Conservation (phyloP, 805 yeast species). For the Cyberlindnera nakhonratchasimensis region DNA sequence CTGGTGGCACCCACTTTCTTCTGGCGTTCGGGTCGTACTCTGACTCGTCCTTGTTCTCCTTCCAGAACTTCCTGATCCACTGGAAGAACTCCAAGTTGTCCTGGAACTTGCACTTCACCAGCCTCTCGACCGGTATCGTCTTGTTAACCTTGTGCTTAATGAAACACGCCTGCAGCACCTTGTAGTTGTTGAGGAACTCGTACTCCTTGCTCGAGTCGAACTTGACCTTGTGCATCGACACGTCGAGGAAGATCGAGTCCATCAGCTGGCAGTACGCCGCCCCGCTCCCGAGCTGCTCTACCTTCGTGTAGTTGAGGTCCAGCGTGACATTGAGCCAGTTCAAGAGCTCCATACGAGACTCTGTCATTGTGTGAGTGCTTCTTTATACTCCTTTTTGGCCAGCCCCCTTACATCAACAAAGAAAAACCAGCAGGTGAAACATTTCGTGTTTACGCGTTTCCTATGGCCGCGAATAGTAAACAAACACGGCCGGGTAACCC, state of each 20-base stretch:
- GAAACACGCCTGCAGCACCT: constrained; percentile 80
- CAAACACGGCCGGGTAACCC: constrained; percentile 8
- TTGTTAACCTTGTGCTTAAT: constrained; percentile 66
- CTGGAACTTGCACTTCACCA: constrained; percentile 85
- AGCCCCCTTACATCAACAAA: too few species aligned
- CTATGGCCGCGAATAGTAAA: constrained; percentile 6
- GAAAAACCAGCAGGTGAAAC: constrained; percentile 1
- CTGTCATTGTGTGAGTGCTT: constrained; percentile 30
- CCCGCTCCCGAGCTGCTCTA: constrained; percentile 94
- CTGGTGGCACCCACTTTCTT: constrained; percentile 36
- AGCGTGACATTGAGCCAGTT: constrained; percentile 80
- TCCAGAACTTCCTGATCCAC: constrained; percentile 86
- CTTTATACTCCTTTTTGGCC: background rate
- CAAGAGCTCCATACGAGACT: constrained; percentile 79
- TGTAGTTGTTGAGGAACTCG: constrained; percentile 77
- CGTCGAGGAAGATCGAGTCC: constrained; percentile 79
- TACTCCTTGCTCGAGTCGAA: constrained; percentile 69
- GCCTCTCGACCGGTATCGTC: constrained; percentile 72
- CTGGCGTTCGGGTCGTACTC: constrained; percentile 68
- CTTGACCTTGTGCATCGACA: constrained; percentile 76
- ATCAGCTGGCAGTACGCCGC: constrained; percentile 92
- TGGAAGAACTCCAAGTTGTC: constrained; percentile 93
- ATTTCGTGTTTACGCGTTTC: background rate
- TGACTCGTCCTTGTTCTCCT: constrained; percentile 63
- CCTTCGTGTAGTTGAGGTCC: constrained; percentile 61